Conservation (phyloP, 345 rosid species). For the Lepidium didymum region DNA sequence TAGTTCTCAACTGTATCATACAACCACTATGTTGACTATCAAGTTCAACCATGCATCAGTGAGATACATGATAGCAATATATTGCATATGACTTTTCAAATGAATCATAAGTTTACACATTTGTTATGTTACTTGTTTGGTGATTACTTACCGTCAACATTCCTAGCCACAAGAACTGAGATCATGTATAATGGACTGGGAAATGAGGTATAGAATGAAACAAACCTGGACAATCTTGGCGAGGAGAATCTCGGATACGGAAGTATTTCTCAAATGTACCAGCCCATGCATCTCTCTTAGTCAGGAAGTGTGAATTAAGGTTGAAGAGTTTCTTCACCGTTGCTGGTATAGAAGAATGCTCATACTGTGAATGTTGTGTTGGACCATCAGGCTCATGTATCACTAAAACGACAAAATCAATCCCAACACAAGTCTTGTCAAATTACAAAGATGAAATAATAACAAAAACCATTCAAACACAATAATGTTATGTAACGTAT, state of each 20-base stretch:
- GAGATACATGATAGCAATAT: neutral
- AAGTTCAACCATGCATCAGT: neutral
- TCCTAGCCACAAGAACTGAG: neutral
- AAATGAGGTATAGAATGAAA: conserved; percentile 1
- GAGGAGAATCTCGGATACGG: conserved; percentile 64
- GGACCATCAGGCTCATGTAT: conserved; percentile 90
- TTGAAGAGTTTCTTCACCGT: conserved; percentile 96
- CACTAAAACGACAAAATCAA: conserved; percentile 37
- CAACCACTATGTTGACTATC: neutral
- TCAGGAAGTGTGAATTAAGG: conserved; percentile 74
- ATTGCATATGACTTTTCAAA: neutral
- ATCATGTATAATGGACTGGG: neutral
- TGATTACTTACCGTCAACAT: neutral
- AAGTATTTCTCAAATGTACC: conserved; percentile 85
- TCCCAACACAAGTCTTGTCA: neutral
- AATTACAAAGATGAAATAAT: neutral
- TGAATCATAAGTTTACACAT: neutral
- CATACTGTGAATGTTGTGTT: conserved; percentile 68
- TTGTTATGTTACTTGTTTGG: neutral
- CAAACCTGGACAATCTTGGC: conserved; percentile 94
- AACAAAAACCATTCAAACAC: neutral
- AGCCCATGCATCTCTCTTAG: conserved; percentile 99
- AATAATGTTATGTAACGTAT: neutral
- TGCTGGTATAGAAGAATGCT: conserved; percentile 94
- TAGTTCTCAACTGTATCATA: neutral